A percentile compares a stretch with the other conserved stretches of the same genome.
These are phyloP conservation scores for Fermentozyma sake DNA, from an alignment of 1,139 yeast species.

Conservation along the genomic window DNA sequence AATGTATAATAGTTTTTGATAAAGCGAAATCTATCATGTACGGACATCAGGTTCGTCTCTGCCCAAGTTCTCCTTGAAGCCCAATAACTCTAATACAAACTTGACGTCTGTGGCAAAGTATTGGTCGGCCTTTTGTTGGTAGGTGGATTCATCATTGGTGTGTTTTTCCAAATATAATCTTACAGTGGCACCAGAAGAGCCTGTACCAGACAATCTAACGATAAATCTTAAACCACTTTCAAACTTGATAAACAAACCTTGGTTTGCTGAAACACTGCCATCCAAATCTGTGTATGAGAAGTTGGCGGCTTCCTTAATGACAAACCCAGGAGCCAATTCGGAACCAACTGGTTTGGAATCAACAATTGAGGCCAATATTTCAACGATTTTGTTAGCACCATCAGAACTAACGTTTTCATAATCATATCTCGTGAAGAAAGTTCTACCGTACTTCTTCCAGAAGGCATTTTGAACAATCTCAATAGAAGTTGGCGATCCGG, in stretches of 20 bases:
- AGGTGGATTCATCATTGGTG: conserved; percentile 53
- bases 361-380: conserved; percentile 42
- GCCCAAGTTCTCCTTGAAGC: conserved; percentile 71
- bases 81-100: conserved; percentile 62
- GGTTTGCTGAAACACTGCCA: conserved; percentile 86
- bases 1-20: conserved; percentile 6
- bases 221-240: conserved; percentile 82
- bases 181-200: conserved; percentile 96
- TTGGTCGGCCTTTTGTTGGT: conserved; percentile 57
- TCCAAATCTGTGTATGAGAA: conserved; percentile 92
- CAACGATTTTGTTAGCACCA: conserved; percentile 71
- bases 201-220: conserved; percentile 93
- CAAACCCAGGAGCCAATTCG: conserved; percentile 41
- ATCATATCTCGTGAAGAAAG: conserved; percentile 96
- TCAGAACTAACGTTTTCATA: conserved; percentile 77
- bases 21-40: conserved; percentile 41
- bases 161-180: conserved; percentile 89
- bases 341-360: conserved; percentile 37
- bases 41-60: conserved; percentile 86
- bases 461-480: conserved; percentile 77
- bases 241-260: conserved; percentile 84
- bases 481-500: conserved; percentile 60
- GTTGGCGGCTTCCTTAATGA: conserved; percentile 74
- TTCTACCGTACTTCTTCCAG: conserved; percentile 93
- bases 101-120: conserved; percentile 61